phyloP scores from a whole-genome alignment of 2,329 filamentous ascomycete genomes.

The Curvularia lunata region DNA sequence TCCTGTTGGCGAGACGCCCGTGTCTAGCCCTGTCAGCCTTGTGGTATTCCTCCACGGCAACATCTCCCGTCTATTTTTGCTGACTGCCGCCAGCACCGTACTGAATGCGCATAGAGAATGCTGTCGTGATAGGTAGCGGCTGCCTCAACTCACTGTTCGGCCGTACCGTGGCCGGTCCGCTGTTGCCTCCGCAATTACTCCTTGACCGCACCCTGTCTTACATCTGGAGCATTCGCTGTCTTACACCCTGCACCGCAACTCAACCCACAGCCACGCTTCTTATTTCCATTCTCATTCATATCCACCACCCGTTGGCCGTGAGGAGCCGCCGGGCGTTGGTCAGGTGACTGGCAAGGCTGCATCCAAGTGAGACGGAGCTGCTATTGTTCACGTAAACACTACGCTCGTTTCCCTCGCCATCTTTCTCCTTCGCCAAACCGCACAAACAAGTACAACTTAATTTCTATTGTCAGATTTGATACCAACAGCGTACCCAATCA shows the following conservation, averaged over 20 bases:
- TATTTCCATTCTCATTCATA: neutral
- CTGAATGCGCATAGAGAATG: slow-evolving; percentile 9
- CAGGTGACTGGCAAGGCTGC: slow-evolving; percentile 22
- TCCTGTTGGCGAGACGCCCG: slow-evolving; percentile 18
- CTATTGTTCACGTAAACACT: slow-evolving; percentile 5
- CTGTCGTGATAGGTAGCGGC: slow-evolving; percentile 19
- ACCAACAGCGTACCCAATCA: neutral
- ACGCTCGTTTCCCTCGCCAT: slow-evolving; percentile 10
- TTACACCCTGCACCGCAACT: slow-evolving; percentile 4
- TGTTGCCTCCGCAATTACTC: slow-evolving; percentile 14
- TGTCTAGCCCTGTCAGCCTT: slow-evolving; percentile 9
- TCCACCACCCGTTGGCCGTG: neutral
- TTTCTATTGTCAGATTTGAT: slow-evolving; percentile 7
- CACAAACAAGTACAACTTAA: slow-evolving; percentile 12
- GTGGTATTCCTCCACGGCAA: slow-evolving; percentile 6
- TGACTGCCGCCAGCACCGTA: slow-evolving; percentile 3
- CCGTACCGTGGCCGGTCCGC: slow-evolving; percentile 18
- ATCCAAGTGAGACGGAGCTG: slow-evolving; percentile 12
- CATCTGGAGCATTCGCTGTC: slow-evolving; percentile 13
- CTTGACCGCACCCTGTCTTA: slow-evolving; percentile 12
- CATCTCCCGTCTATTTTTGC: slow-evolving; percentile 4
- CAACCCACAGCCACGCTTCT: neutral
- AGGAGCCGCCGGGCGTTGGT: slow-evolving; percentile 6
- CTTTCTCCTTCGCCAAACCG: slow-evolving; percentile 4
- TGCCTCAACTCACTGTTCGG: slow-evolving; percentile 13